Conservation (phyloP, 179 eudicot genomes). For the Beta corolliflora region DNA sequence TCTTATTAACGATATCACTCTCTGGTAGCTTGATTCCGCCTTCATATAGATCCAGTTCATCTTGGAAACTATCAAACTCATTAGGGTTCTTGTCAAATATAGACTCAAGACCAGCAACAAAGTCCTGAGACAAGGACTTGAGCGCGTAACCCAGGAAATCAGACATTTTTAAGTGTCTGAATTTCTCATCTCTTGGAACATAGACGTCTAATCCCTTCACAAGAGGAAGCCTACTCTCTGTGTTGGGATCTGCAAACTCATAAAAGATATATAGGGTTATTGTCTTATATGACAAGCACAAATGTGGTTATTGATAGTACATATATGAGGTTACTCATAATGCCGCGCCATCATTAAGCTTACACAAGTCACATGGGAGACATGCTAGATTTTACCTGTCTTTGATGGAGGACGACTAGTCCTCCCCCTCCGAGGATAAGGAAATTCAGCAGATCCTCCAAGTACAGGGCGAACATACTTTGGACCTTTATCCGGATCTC, state of each 20-base stretch:
- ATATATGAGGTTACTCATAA: too few species aligned
- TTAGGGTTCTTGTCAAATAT: constrained; percentile 52
- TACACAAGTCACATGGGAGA: too few species aligned
- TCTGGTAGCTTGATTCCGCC: constrained; percentile 52
- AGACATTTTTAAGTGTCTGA: constrained; percentile 61
- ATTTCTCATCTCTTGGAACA: constrained; percentile 82
- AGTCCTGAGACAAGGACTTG: constrained; percentile 60
- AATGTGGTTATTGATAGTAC: too few species aligned
- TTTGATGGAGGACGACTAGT: constrained; percentile 66
- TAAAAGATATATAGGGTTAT: too few species aligned
- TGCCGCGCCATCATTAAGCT: too few species aligned
- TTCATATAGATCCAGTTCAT: constrained; percentile 61
- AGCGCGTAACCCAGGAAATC: constrained; percentile 66
- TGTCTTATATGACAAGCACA: too few species aligned
- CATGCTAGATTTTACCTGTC: constrained; percentile 42
- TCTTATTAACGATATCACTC: constrained; percentile 28
- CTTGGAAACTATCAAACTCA: constrained; percentile 75
- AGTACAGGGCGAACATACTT: constrained; percentile 61
- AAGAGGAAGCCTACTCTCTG: constrained; percentile 65
- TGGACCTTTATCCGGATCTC: constrained; percentile 67
- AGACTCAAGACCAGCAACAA: constrained; percentile 47
- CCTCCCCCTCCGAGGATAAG: constrained; percentile 90
- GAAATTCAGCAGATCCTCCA: constrained; percentile 73
- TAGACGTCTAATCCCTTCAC: constrained; percentile 54
- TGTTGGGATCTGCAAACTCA: constrained; percentile 55